phyloP scores from a whole-genome alignment of 352 stramenopile genomes.

The Globisporangium paroecandrum region DNA sequence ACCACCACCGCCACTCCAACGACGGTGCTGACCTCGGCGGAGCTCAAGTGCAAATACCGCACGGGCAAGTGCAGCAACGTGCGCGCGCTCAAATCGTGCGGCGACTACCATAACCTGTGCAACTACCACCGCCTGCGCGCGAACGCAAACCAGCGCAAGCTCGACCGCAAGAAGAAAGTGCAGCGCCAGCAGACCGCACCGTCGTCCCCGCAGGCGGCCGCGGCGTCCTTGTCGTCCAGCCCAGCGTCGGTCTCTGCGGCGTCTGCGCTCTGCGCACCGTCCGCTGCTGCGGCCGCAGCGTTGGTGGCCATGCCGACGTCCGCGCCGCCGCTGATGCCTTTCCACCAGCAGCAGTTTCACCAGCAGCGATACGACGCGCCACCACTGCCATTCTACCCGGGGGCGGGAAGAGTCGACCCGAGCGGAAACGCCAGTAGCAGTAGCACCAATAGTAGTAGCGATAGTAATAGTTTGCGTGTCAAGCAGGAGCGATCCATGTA shows the following conservation, averaged over 20 bases:
- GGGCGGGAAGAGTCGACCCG: not conserved
- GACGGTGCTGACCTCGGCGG: conserved; percentile 21
- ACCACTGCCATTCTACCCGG: conserved; percentile 1
- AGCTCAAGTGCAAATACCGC: conserved; percentile 81
- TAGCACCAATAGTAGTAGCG: conserved; percentile 12
- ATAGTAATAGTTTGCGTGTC: conserved; percentile 18
- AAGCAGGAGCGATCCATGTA: conserved; percentile 16
- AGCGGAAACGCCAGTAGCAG: not conserved
- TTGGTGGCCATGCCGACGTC: conserved; percentile 30
- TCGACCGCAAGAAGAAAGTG: conserved; percentile 83
- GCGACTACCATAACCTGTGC: conserved; percentile 81
- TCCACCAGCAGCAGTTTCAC: conserved; percentile 17
- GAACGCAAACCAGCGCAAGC: conserved; percentile 80
- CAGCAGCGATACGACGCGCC: conserved; percentile 23
- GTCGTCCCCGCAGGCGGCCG: conserved; percentile 4
- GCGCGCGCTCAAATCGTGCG: conserved; percentile 71
- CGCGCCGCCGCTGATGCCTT: not conserved
- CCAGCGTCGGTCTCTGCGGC: conserved; percentile 8
- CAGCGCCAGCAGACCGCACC: conserved; percentile 36
- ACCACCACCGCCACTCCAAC: conserved; percentile 6
- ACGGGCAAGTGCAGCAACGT: conserved; percentile 75
- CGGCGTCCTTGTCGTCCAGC: conserved; percentile 7
- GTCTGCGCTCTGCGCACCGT: conserved; percentile 18
- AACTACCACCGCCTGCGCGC: conserved; percentile 77
- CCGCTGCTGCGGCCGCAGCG: conserved; percentile 39